Conservation (phyloP, 2,329 filamentous ascomycete genomes). For the Cercospora sesami region DNA sequence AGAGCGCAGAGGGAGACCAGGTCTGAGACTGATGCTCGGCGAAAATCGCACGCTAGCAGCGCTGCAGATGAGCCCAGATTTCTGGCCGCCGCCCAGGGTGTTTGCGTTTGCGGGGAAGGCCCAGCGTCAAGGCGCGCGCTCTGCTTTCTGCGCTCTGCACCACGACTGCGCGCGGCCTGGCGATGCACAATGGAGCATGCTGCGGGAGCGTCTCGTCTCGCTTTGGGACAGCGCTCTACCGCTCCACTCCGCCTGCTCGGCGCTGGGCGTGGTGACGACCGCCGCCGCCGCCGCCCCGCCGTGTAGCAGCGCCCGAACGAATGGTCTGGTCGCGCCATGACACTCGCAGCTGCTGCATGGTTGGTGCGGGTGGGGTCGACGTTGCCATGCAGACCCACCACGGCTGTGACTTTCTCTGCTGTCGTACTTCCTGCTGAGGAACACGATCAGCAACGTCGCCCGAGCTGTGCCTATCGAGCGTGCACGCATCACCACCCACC, state of each 20-base stretch:
- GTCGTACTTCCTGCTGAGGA: not conserved
- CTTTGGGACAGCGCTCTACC: not conserved
- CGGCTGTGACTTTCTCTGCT: not conserved
- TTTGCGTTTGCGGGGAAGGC: not conserved
- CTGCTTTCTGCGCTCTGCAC: not conserved
- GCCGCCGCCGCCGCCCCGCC: too few species aligned
- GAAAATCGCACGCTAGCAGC: not conserved
- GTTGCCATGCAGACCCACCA: not conserved
- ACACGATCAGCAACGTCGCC: not conserved
- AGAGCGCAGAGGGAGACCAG: not conserved
- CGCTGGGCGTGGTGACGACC: not conserved
- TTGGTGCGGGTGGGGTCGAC: constrained; percentile 2
- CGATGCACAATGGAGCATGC: not conserved
- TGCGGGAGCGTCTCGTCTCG: not conserved
- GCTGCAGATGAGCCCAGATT: not conserved
- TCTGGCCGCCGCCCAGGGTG: not conserved
- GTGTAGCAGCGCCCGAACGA: not conserved
- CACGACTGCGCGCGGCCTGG: not conserved
- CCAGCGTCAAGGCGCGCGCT: not conserved
- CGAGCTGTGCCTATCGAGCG: not conserved
- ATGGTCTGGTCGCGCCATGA: not conserved
- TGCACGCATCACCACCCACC: not conserved
- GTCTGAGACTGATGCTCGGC: not conserved
- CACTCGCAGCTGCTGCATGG: not conserved
- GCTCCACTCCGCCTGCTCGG: not conserved